phyloP scores from a whole-genome alignment of 148 eudicot species.

The Fagopyrum esculentum region DNA sequence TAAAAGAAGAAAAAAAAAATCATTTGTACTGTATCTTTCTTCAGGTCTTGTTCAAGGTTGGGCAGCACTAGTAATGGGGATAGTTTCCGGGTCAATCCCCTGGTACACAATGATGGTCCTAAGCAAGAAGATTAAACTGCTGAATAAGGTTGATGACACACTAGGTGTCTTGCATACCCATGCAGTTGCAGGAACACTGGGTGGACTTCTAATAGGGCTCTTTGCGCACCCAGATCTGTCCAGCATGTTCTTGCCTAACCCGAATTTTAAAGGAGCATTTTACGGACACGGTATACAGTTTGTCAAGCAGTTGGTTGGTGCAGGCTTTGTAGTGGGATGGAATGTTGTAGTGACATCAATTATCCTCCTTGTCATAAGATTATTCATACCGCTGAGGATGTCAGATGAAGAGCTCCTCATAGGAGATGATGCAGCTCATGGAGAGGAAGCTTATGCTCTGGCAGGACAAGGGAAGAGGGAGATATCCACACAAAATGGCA shows the following conservation, averaged over 20 bases:
- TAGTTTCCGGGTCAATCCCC: no score
- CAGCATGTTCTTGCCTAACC: constrained; percentile 18
- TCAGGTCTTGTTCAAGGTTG: no score
- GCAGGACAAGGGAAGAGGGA: constrained; percentile 23
- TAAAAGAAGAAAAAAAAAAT: no score
- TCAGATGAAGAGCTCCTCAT: constrained; percentile 21
- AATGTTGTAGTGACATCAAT: constrained; percentile 21
- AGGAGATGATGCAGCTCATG: constrained; percentile 25
- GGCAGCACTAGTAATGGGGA: no score
- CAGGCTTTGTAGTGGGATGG: constrained; percentile 21
- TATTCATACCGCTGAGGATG: constrained; percentile 17
- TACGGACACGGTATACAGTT: constrained; percentile 17
- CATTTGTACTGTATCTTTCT: no score
- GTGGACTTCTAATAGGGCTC: constrained; percentile 20
- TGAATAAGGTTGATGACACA: constrained; percentile 20
- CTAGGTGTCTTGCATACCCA: constrained; percentile 26
- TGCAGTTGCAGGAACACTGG: constrained; percentile 20
- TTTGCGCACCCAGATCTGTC: constrained; percentile 21
- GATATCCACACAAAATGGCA: constrained; percentile 4
- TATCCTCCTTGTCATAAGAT: constrained; percentile 16
- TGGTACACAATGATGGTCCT: constrained; percentile 24
- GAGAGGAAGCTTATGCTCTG: constrained; percentile 26
- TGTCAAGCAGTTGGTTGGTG: constrained; percentile 20
- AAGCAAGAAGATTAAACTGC: constrained; percentile 13
- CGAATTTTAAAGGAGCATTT: constrained; percentile 19